Percentiles rank a stretch among this genome's conserved stretches.
Evolutionary conservation across 2,329 filamentous ascomycete species (phyloP).

Genomic region (Chaetomium strumarium): DNA sequence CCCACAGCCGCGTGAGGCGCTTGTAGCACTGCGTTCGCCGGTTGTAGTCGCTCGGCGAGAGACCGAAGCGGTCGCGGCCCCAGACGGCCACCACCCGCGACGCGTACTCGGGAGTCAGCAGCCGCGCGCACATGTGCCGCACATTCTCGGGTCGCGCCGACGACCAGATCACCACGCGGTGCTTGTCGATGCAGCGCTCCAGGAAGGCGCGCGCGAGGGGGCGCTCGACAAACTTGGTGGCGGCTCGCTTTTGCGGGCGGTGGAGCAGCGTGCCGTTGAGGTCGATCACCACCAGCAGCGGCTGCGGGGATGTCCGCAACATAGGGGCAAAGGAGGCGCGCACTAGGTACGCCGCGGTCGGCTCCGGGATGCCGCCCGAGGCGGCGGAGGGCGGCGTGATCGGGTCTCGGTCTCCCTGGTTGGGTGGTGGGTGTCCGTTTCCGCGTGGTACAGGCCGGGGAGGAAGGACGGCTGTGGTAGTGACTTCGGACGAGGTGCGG

Average conservation of each 20-base stretch:
- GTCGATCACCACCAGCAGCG: conserved; percentile 79
- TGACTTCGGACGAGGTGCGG: background rate
- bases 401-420: conserved; percentile 17
- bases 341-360: conserved; percentile 55
- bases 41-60: conserved; percentile 59
- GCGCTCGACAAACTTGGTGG: conserved; percentile 56
- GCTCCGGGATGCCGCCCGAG: conserved; percentile 56
- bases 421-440: background rate
- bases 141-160: conserved; percentile 75
- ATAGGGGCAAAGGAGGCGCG: conserved; percentile 43
- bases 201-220: conserved; percentile 66
- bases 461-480: background rate
- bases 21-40: conserved; percentile 84
- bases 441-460: background rate
- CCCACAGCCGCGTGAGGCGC: conserved; percentile 69
- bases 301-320: conserved; percentile 43
- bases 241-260: conserved; percentile 49
- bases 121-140: conserved; percentile 54
- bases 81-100: conserved; percentile 62
- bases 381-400: conserved; percentile 31
- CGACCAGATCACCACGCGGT: conserved; percentile 85
- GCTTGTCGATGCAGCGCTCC: conserved; percentile 64
- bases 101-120: conserved; percentile 53
- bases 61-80: conserved; percentile 69
- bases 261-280: conserved; percentile 86